Evolutionary conservation across 768 basidiomycete species (phyloP).

Genomic region (Holtermannia corniformis): DNA sequence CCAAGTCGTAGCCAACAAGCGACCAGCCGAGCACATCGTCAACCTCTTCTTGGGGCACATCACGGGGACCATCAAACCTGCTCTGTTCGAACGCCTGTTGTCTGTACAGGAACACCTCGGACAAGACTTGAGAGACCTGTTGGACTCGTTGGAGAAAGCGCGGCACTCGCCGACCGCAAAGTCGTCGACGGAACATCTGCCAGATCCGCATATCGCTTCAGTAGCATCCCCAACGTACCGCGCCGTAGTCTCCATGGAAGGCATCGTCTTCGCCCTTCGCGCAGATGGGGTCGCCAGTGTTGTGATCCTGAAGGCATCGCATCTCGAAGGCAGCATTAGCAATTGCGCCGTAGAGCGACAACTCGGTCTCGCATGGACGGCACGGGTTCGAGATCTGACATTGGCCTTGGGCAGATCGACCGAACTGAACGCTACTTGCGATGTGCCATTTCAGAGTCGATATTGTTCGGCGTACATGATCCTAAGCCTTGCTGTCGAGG

Average conservation of each 20-base stretch:
- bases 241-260: conserved; percentile 17
- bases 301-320: conserved; percentile 25
- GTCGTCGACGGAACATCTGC: neutral
- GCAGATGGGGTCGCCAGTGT: conserved; percentile 32
- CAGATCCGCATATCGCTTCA: too few relatives aligned
- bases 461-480: conserved; percentile 74
- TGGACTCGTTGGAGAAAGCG: conserved; percentile 8
- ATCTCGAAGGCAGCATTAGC: conserved; percentile 18
- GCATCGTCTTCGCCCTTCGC: conserved; percentile 27
- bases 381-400: neutral
- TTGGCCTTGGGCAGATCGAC: conserved; percentile 53
- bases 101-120: conserved; percentile 29
- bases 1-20: conserved; percentile 4
- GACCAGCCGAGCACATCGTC: neutral
- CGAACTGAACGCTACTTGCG: conserved; percentile 58
- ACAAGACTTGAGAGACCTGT: conserved; percentile 17
- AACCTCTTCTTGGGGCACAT: conserved; percentile 22
- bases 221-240: conserved; percentile 11
- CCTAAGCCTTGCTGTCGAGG: conserved; percentile 54
- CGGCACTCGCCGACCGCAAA: neutral
- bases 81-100: conserved; percentile 31
- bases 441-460: conserved; percentile 44
- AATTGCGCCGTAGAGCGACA: conserved; percentile 6
- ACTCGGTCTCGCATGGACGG: neutral
- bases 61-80: conserved; percentile 33